Evolutionary conservation across 306 rosid species (phyloP).

Genomic region (Leucaena leucocephala): DNA sequence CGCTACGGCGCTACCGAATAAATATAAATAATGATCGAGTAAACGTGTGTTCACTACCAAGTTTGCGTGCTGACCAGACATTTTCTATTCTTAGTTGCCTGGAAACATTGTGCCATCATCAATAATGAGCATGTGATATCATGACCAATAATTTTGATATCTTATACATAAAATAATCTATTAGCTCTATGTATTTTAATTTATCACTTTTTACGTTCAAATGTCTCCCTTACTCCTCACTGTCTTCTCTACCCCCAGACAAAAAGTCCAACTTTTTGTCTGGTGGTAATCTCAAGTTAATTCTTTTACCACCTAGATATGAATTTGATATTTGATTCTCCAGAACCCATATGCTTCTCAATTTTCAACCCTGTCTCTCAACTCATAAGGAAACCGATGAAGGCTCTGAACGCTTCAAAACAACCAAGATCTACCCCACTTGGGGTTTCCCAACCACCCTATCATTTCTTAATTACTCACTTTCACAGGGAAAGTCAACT

Average conservation of each 20-base stretch:
- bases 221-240: background rate
- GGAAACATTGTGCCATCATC: constrained; percentile 25
- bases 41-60: constrained; percentile 16
- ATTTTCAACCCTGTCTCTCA: background rate
- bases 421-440: constrained; percentile 27
- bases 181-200: background rate
- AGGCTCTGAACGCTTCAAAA: constrained; percentile 8
- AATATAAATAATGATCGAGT: background rate
- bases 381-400: constrained; percentile 17
- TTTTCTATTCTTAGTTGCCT: constrained; percentile 16
- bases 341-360: background rate
- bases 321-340: background rate
- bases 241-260: background rate
- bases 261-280: constrained; percentile 7
- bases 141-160: background rate
- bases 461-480: constrained; percentile 1
- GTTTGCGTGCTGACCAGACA: constrained; percentile 6
- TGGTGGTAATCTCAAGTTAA: constrained; percentile 34
- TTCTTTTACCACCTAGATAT: constrained; percentile 1
- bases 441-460: constrained; percentile 39
- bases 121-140: constrained; percentile 34
- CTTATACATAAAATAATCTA: background rate
- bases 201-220: background rate
- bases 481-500: constrained; percentile 43
- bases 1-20: background rate